Evolutionary conservation across 2,329 filamentous ascomycete genomes (phyloP), one percentile per base, ranked within the genome.

Genomic region (Macrophomina pseudophaseolina): DNA sequence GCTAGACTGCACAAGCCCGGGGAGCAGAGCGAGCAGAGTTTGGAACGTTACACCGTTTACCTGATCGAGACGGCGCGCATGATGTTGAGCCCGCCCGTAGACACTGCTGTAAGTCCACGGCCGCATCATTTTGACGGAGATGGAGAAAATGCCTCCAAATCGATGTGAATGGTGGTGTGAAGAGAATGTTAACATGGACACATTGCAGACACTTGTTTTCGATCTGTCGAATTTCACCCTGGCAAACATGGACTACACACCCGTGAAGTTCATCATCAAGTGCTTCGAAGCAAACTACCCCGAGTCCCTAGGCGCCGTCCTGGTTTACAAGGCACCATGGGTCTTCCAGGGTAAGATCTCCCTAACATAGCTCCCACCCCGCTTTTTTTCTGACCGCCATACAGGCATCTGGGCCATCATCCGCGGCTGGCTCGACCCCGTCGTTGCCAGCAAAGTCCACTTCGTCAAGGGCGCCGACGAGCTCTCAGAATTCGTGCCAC

Each of bases 271-370:
- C 81, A 97, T 99, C 91, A 97, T 99, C 79, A 97, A 97, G 80
- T 97, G 94, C 79, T 99, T 99, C 75, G 95, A 99, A 81, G 95
- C 95, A 68, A 98, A 99, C 78, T 99, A 98, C 73, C 95, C 95
- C 0, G 95, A 99, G 79, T 94, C 89, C 56, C 85, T 99, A 1
- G 95, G 94, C 33, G 86, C 91, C 2, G 92, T 98, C 2, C 86
- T 98, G 53, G 92, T 99, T 44, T 95, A 99, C 83, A 97, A 97
- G 78, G 90, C 95, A 0, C 95, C 95, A 3, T 99, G 95, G 95
- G 83, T 99, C 53, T 99, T 99, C 82, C 94, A 97, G 83, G 90
- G 92, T 90, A 79, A 65, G 83, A 79, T 28, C 3, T 14, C 75
- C 74, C 30, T 7, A 6, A 40, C 28, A 12, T 32, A 30, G 18